Base-by-base conservation (phyloP, 139 green algal species). In the Limnomonas spitsbergensis region DNA sequence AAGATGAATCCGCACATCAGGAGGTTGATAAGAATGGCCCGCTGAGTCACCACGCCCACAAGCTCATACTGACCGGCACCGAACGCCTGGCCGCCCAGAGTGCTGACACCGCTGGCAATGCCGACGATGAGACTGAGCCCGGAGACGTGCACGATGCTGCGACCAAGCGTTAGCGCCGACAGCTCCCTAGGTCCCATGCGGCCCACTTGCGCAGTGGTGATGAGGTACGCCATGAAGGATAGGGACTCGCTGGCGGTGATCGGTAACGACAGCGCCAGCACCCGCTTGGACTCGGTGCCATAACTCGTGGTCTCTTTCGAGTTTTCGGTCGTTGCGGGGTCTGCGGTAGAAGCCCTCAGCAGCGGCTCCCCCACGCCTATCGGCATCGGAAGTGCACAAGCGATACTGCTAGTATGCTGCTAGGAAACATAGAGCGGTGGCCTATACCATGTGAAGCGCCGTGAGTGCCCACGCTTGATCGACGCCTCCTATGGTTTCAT, bases 21-120 rank as follows among this genome's bases (percentile, higher is more conserved):
- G 61, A 72, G 61, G 61, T 72, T 72, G 61, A 72, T 72, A 7
- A 72, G 29, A 20, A 72, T 72, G 27, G 61, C 61, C 7, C 61
- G 26, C 29, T 72, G 26, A 7, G 61, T 36, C 6, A 72, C 29
- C 7, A 20, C 24, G 9, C 61, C 61, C 61, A 37, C 26, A 7
- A 72, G 61, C 7, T 7, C 26, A 36, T 39, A 72, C 27, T 72
- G 61, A 7, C 29, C 6, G 7, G 61, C 26, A 20, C 61, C 61
- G 29, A 72, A 72, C 6, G 61, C 61, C 29, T 72, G 61, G 27
- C 61, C 61, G 7, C 27, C 26, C 9, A 72, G 61, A 39, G 61
- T 72, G 26, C 27, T 39, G 7, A 72, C 61, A 20, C 61, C 61
- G 27, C 26, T 36, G 9, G 61, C 61, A 34, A 36, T 34, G 29